Percentiles rank a stretch among this genome's conserved stretches.
These are phyloP conservation scores for Draba incana DNA, from an alignment of 345 rosid genomes.

Conservation along the genomic window DNA sequence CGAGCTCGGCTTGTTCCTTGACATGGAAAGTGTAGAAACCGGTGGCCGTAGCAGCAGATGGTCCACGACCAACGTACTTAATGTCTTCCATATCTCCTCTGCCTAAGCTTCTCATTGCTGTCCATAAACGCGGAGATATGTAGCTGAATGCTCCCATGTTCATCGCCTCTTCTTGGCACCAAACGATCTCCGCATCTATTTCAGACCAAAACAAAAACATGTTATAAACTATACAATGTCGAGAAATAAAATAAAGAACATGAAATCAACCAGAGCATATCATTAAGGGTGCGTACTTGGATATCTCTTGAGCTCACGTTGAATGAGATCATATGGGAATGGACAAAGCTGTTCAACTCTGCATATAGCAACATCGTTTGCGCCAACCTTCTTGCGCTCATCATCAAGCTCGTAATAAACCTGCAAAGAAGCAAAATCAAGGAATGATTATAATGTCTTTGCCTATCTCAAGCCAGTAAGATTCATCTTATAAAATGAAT, in stretches of 20 bases:
- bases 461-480: conserved; percentile 12
- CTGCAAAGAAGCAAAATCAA: conserved; percentile 32
- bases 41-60: conserved; percentile 77
- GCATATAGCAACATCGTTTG: conserved; percentile 70
- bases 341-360: conserved; percentile 86
- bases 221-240: conserved; percentile 1
- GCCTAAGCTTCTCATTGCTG: conserved; percentile 56
- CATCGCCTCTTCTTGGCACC: conserved; percentile 93
- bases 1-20: conserved; percentile 60
- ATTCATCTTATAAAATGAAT: conserved; percentile 1
- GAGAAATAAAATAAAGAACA: neutral
- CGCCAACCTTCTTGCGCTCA: conserved; percentile 54
- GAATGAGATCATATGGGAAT: conserved; percentile 77
- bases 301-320: conserved; percentile 77
- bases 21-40: conserved; percentile 63
- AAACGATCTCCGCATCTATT: conserved; percentile 67
- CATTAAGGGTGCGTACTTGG: conserved; percentile 52
- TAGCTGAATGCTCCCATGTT: conserved; percentile 80
- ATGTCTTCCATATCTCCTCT: conserved; percentile 64
- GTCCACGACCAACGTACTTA: conserved; percentile 70
- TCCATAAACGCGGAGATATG: conserved; percentile 59
- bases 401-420: conserved; percentile 77
- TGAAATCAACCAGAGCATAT: neutral
- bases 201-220: neutral
- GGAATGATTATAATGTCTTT: neutral